These are phyloP conservation scores for Mortierella sp. DNA, from an alignment of 371 early-diverging fungal genomes.

Conservation along the genomic window DNA sequence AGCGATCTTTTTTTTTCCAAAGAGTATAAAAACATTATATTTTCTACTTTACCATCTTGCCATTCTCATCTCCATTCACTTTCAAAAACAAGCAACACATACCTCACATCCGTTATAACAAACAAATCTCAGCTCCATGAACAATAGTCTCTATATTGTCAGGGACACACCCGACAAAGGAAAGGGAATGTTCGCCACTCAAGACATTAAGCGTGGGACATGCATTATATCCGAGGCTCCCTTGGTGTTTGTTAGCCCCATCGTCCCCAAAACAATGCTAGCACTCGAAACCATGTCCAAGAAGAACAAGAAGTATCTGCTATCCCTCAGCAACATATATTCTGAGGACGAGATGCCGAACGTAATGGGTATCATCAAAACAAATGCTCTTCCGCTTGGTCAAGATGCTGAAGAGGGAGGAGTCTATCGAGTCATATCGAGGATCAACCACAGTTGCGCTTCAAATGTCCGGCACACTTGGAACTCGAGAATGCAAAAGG, in stretches of 20 bases:
- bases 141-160: conserved; percentile 9
- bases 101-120: too few relatives aligned
- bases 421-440: conserved; percentile 19
- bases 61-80: too few relatives aligned
- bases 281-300: conserved; percentile 18
- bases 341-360: neutral
- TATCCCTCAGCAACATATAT: conserved; percentile 13
- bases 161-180: conserved; percentile 22
- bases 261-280: neutral
- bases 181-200: conserved; percentile 26
- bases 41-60: too few relatives aligned
- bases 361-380: conserved; percentile 19
- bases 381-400: conserved; percentile 27
- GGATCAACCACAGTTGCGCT: conserved; percentile 28
- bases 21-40: too few relatives aligned
- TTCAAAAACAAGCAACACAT: too few relatives aligned
- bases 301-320: conserved; percentile 10
- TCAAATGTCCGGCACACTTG: conserved; percentile 24
- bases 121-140: too few relatives aligned
- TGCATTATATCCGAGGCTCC: conserved; percentile 25
- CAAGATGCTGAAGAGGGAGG: conserved; percentile 10
- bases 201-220: conserved; percentile 18
- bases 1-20: too few relatives aligned
- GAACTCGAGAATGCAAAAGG: conserved; percentile 21
- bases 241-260: conserved; percentile 5